phyloP scores from a whole-genome alignment of 169 alveolate genomes.

The Eimeria zaria region DNA sequence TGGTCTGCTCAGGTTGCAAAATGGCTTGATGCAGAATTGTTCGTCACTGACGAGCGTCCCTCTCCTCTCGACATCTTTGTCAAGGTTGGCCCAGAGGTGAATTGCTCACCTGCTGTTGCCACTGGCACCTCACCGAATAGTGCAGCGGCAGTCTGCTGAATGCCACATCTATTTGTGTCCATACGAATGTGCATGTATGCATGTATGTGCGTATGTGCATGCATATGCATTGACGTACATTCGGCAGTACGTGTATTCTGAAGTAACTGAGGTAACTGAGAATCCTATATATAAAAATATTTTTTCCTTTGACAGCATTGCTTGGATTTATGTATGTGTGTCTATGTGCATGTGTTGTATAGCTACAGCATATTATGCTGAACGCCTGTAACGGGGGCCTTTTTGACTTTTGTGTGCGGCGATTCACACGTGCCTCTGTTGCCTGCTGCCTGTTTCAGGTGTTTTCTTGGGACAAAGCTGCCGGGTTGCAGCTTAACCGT shows the following conservation, averaged over 20 bases:
- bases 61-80: slow-evolving; percentile 88
- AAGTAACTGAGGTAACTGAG: not conserved
- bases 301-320: not conserved
- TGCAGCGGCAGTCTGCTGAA: not conserved
- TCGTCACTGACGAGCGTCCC: slow-evolving; percentile 90
- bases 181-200: not conserved
- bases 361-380: not conserved
- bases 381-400: not conserved
- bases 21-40: slow-evolving; percentile 92
- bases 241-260: not conserved
- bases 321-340: not conserved
- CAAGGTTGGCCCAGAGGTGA: slow-evolving; percentile 72
- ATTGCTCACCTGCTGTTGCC: not conserved
- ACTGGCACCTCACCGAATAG: not conserved
- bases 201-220: not conserved
- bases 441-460: not conserved
- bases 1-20: slow-evolving; percentile 79
- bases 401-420: not conserved
- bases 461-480: slow-evolving; percentile 35
- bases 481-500: slow-evolving; percentile 69
- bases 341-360: not conserved
- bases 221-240: not conserved
- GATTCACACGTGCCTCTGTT: not conserved
- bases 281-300: not conserved
- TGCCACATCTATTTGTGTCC: not conserved